These are phyloP conservation scores for Dactylellina drechsleri DNA, from an alignment of 2,329 filamentous ascomycete genomes.

Conservation along the genomic window DNA sequence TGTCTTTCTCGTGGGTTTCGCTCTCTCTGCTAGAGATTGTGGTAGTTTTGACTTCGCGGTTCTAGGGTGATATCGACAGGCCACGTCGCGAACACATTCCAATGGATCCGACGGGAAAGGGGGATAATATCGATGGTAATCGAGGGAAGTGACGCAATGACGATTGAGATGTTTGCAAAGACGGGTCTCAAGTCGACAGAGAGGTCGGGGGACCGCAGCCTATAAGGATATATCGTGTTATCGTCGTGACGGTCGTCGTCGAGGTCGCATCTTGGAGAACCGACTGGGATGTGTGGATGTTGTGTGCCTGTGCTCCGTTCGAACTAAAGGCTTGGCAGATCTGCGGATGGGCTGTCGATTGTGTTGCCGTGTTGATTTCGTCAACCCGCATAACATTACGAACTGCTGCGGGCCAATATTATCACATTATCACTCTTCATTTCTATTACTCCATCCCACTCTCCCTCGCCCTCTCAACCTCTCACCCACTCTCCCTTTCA, in stretches of 20 bases:
- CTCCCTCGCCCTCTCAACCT: conserved; percentile 11
- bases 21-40: neutral
- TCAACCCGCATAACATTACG: conserved; percentile 46
- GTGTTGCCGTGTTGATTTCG: conserved; percentile 52
- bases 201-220: neutral
- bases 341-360: conserved; percentile 4
- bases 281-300: conserved; percentile 25
- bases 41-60: neutral
- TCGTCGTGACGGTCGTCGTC: neutral
- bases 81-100: conserved; percentile 40
- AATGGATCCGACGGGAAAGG: conserved; percentile 13
- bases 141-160: conserved; percentile 1
- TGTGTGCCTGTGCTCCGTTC: conserved; percentile 1
- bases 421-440: neutral
- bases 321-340: conserved; percentile 31
- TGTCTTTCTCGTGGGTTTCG: conserved; percentile 3
- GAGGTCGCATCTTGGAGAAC: conserved; percentile 10
- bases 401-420: neutral
- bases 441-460: conserved; percentile 34
- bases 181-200: neutral
- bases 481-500: conserved; percentile 12
- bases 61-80: conserved; percentile 21
- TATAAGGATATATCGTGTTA: neutral
- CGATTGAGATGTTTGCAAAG: neutral
- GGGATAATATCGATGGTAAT: conserved; percentile 10